Percentiles rank a stretch among this genome's conserved stretches.
These are phyloP conservation scores for Jimgerdemannia flammicorona DNA, from an alignment of 192 early-diverging fungal species.

Conservation along the genomic window DNA sequence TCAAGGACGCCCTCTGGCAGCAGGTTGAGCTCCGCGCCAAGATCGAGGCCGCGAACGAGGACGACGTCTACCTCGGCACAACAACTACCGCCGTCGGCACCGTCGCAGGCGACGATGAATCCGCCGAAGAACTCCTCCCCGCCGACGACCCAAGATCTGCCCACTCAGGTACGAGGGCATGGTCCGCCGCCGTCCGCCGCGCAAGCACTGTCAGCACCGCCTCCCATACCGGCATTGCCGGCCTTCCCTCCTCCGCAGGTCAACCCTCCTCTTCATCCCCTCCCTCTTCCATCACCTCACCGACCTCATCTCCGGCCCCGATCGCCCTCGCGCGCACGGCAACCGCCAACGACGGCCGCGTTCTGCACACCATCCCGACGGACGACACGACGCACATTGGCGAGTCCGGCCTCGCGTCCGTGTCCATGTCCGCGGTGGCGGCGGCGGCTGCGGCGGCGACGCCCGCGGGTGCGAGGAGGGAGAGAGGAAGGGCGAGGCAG, in stretches of 20 bases:
- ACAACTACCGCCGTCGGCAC: slow-evolving; percentile 5
- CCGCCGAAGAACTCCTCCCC: not conserved
- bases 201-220: no score
- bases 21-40: slow-evolving; percentile 42
- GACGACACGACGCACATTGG: slow-evolving; percentile 30
- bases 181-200: no score
- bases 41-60: slow-evolving; percentile 35
- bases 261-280: no score
- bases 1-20: slow-evolving; percentile 50
- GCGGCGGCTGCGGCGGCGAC: no score
- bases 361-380: slow-evolving; percentile 21
- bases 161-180: no score
- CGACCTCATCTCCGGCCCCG: no score
- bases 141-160: not conserved
- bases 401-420: slow-evolving; percentile 18
- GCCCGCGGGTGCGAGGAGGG: not conserved
- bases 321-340: not conserved
- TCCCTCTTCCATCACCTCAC: no score
- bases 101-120: not conserved
- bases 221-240: no score
- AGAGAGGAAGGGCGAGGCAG: not conserved
- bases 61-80: slow-evolving; percentile 20
- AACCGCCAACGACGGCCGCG: not conserved
- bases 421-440: not conserved
- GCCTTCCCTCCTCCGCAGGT: no score